A percentile compares a stretch with the other conserved stretches of the same genome.
Conservation (phyloP, 1,139 yeast genomes). For the Sugiyamaella sp. region DNA sequence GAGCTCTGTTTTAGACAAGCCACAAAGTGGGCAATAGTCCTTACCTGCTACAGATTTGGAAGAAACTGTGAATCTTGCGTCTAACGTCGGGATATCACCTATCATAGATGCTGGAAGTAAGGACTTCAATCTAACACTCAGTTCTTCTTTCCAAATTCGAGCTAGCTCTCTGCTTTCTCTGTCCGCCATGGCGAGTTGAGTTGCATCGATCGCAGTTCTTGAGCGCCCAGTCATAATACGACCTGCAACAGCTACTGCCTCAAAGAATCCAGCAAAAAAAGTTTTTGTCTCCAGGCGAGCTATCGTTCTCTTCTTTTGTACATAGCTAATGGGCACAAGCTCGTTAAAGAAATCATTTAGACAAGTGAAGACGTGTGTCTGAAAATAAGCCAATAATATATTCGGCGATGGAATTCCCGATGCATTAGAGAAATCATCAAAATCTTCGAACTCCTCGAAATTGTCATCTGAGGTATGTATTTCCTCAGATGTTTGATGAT, state of each 20-base stretch:
- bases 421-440: conserved; percentile 22
- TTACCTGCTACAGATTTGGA: conserved; percentile 9
- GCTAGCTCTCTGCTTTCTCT: conserved; percentile 30
- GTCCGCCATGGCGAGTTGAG: conserved; percentile 27
- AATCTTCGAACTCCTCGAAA: conserved; percentile 19
- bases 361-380: conserved; percentile 26
- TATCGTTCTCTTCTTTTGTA: conserved; percentile 33
- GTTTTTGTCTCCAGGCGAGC: conserved; percentile 31
- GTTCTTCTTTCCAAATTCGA: conserved; percentile 30
- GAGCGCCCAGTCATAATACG: conserved; percentile 36
- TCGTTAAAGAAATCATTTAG: conserved; percentile 30
- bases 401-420: conserved; percentile 27
- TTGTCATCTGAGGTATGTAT: neutral
- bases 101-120: conserved; percentile 21
- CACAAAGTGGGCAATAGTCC: conserved; percentile 31
- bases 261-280: conserved; percentile 33
- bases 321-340: conserved; percentile 32
- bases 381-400: conserved; percentile 27
- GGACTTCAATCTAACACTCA: conserved; percentile 27
- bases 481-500: neutral
- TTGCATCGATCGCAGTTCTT: conserved; percentile 25
- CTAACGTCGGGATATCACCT: conserved; percentile 23
- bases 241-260: conserved; percentile 30
- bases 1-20: conserved; percentile 31
- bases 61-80: conserved; percentile 20